Conservation (phyloP, 1,284 basidiomycete species). For the Apiotrichum sp. region DNA sequence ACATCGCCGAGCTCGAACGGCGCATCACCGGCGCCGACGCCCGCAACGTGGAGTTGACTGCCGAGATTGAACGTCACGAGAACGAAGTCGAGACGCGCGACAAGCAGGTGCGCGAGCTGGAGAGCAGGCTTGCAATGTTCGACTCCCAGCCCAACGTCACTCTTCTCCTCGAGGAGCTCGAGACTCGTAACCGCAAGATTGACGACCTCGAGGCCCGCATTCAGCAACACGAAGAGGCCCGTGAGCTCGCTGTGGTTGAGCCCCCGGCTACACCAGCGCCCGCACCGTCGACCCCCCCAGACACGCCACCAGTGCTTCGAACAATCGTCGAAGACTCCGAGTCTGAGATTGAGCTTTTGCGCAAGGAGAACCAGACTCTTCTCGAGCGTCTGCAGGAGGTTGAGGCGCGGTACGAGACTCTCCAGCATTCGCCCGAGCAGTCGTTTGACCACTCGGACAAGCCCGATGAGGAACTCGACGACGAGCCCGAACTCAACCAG, state of each 20-base stretch:
- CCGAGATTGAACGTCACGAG: constrained; percentile 71
- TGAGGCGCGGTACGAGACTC: constrained; percentile 10
- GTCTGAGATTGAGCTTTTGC: constrained; percentile 60
- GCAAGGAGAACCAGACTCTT: constrained; percentile 20
- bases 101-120: constrained; percentile 59
- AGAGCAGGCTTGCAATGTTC: constrained; percentile 61
- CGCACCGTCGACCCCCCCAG: constrained; percentile 14
- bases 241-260: constrained; percentile 44
- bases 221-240: constrained; percentile 15
- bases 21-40: constrained; percentile 74
- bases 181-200: constrained; percentile 68
- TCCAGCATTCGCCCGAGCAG: constrained; percentile 2
- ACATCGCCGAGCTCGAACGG: constrained; percentile 83
- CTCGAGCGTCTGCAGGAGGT: constrained; percentile 11
- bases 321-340: constrained; percentile 53
- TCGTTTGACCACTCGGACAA: constrained; percentile 12
- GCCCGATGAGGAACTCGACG: constrained; percentile 16
- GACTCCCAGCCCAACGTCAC: constrained; percentile 56
- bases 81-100: constrained; percentile 65
- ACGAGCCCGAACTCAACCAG: constrained; percentile 10
- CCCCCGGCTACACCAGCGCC: constrained; percentile 33
- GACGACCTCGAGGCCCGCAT: constrained; percentile 68
- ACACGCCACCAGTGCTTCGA: constrained; percentile 17
- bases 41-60: constrained; percentile 60
- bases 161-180: constrained; percentile 62